Base-by-base conservation (phyloP, 768 basidiomycete genomes). In the Boletellus ananas region DNA sequence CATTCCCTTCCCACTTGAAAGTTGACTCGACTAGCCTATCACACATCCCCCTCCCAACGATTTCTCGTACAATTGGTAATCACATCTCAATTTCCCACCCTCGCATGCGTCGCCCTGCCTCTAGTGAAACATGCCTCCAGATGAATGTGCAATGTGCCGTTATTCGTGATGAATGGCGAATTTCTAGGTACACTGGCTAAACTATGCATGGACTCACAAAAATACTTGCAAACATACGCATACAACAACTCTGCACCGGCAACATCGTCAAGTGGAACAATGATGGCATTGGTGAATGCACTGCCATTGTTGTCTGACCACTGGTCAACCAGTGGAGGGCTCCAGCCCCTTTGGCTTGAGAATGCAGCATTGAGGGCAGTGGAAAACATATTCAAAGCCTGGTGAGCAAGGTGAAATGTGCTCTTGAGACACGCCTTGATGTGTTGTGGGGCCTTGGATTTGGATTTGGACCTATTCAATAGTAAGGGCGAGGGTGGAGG, bases 231-330 rank as follows among this genome's bases (percentile, higher is more conserved):
- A n/a, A n/a, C n/a, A n/a, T n/a, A n/a, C n/a, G n/a, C n/a, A 27
- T 79, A 80, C 44, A 79, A 74, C 6, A 84, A 58, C 47, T 77
- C 77, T 1, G 69, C 61, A 2, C 81, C 65, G 63, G 63, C 42
- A 57, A 52, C 54, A 55, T 76, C 25, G 70, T 73, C 72, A 18
- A 81, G 64, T 0, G 72, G 60, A 1, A 73, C 71, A 4, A 71
- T 55, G 29, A 83, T 71, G 12, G 61, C 61, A 6, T 51, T 57
- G 21, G 59, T 52, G 33, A 54, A 65, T 0, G 8, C 39, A 9
- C 16, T 44, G 0, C 40, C 43, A 10, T n/a, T 42, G 3, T 38
- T 42, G 40, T 47, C 59, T 14, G n/a, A 41, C 64, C 54, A 65
- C 1, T 16, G 27, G 0, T 57, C 52, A 4, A 43, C 41, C 2